A percentile compares a stretch with the other conserved stretches of the same genome.
phyloP scores from a whole-genome alignment of 2,329 filamentous ascomycete species.

The Fusarium longipes region DNA sequence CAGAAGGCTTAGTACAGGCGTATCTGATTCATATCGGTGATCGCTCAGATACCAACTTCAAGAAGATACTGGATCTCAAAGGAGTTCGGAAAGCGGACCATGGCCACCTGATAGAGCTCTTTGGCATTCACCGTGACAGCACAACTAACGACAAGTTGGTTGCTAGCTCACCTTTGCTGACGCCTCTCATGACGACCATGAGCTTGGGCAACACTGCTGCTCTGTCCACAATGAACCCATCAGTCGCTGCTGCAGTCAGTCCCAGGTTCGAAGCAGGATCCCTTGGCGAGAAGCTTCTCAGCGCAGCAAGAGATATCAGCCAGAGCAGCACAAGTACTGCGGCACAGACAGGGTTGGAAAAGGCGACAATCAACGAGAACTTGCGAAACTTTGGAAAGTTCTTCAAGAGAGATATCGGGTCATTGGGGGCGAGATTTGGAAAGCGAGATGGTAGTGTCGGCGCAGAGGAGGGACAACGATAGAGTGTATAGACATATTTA shows the following conservation, averaged over 20 bases:
- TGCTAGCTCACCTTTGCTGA: conserved; percentile 75
- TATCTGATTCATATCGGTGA: conserved; percentile 98
- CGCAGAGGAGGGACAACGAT: conserved; percentile 44
- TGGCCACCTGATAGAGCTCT: conserved; percentile 84
- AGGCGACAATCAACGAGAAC: conserved; percentile 88
- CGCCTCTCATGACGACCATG: conserved; percentile 67
- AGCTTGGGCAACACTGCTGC: conserved; percentile 54
- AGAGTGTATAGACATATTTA: conserved; percentile 5
- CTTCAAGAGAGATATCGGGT: conserved; percentile 87
- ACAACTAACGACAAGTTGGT: conserved; percentile 77
- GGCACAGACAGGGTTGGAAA: conserved; percentile 60
- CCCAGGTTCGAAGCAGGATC: conserved; percentile 81
- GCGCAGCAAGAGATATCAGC: conserved; percentile 86
- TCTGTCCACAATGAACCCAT: conserved; percentile 55
- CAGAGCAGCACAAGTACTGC: conserved; percentile 56
- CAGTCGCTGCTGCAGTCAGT: conserved; percentile 55
- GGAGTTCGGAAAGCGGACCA: conserved; percentile 89
- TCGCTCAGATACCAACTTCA: conserved; percentile 93
- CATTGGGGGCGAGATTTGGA: conserved; percentile 78
- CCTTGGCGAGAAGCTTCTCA: conserved; percentile 88
- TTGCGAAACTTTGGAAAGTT: conserved; percentile 96
- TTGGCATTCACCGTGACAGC: conserved; percentile 81
- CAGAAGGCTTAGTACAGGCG: conserved; percentile 94
- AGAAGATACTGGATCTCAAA: conserved; percentile 95
- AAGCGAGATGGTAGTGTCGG: conserved; percentile 63